Conservation (phyloP, 768 basidiomycete genomes). For the Russula emetica region DNA sequence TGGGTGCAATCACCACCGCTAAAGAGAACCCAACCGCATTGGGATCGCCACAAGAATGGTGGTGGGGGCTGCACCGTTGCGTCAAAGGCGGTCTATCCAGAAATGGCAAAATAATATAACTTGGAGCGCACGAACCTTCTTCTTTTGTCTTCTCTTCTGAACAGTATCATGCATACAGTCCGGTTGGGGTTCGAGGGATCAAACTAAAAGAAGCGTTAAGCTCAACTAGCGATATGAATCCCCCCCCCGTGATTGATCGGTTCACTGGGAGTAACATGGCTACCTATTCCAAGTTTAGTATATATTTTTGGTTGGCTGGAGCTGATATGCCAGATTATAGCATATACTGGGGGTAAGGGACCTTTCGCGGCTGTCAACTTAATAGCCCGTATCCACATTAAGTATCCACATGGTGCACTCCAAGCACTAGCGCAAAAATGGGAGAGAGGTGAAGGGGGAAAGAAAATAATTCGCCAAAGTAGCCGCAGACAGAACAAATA, state of each 20-base stretch:
- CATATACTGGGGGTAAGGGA: neutral
- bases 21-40: neutral
- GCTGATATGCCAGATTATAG: too few relatives aligned
- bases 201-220: neutral
- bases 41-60: conserved; percentile 9
- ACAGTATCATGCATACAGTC: neutral
- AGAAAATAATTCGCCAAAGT: neutral
- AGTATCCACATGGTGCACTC: neutral
- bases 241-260: neutral
- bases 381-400: neutral
- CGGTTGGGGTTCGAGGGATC: neutral
- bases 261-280: too few relatives aligned
- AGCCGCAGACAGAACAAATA: neutral
- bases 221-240: conserved; percentile 6
- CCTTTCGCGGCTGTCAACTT: neutral
- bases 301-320: neutral
- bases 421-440: neutral
- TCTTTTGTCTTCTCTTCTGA: neutral
- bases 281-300: neutral
- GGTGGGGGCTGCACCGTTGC: neutral
- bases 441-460: too few relatives aligned
- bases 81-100: neutral
- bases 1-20: neutral
- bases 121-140: neutral
- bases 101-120: neutral